Evolutionary conservation across 805 yeast genomes (phyloP), one percentile per base, ranked within the genome.

Genomic region (Saccharomycopsis javanensis): DNA sequence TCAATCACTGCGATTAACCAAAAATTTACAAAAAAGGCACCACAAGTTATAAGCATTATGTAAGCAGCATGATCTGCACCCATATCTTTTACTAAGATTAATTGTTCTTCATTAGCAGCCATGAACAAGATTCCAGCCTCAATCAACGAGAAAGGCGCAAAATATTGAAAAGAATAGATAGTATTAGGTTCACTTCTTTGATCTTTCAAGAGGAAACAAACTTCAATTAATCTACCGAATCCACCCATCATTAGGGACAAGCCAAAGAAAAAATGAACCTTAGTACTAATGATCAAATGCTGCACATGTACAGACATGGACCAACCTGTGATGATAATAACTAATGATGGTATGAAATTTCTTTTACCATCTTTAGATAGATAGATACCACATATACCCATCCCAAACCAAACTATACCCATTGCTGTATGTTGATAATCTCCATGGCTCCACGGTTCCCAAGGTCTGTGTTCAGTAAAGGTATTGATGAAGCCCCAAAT

Each of bases 331-430:
- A 86, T 85, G 11, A 90, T 80, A 61, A 92, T 78, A 53, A 94
- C 80, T 45, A 90, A 63, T 1, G 96, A 84, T 1, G 98, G 98
- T 37, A 92, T 72, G 64, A 83, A 86, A 35, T 86, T 79, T 63
- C 97, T 78, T 59, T 75, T 74, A 51, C 85, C 82, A 55, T 80
- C 80, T 66, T 88, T 73, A 1, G 95, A 79, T 57, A 91, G 71
- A 70, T 79, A 86, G 60, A 92, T 76, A 1, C 98, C 98, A 27
- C 90, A 70, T 62, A 90, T 72, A 6, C 97, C 98, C 57, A 96
- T 95, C 54, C 88, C 81, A 95, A 97, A 90, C 96, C 97, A 92
- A 31, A 92, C 78, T 57, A 92, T 86, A 0, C 98, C 98, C 96
- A 92, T 89, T 20, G 94, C 81, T 0, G 98, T 91, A 69, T 91